Evolutionary conservation across 2,329 filamentous ascomycete species (phyloP).

Genomic region (Knufia fluminis): DNA sequence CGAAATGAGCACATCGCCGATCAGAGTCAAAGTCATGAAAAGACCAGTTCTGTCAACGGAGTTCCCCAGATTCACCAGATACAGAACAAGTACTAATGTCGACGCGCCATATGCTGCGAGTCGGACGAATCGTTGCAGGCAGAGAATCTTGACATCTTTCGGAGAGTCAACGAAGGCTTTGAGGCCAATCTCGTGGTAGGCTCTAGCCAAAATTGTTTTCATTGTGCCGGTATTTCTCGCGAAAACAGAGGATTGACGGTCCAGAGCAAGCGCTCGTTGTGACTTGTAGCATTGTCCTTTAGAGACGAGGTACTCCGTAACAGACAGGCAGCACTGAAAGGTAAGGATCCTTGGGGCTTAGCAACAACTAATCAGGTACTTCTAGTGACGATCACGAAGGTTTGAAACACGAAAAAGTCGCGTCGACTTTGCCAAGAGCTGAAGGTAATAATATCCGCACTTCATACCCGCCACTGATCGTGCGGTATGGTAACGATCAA

Average conservation of each 20-base stretch:
- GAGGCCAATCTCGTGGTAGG: constrained; percentile 12
- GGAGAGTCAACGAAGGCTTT: constrained; percentile 12
- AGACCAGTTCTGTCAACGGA: constrained; percentile 51
- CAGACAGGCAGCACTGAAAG: too few species aligned
- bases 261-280: too few species aligned
- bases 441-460: too few species aligned
- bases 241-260: too few species aligned
- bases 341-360: background rate
- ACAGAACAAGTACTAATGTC: constrained; percentile 52
- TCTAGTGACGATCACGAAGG: background rate
- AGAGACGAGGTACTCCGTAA: too few species aligned
- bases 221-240: background rate
- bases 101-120: constrained; percentile 55
- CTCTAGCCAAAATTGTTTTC: background rate
- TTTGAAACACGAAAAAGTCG: background rate
- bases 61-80: constrained; percentile 47
- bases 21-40: constrained; percentile 55
- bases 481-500: too few species aligned
- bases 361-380: background rate
- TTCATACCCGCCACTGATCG: too few species aligned
- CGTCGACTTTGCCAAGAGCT: too few species aligned
- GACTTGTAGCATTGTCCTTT: too few species aligned
- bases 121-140: constrained; percentile 37
- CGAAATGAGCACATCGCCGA: constrained; percentile 52
- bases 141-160: constrained; percentile 31